A percentile compares a stretch with the other conserved stretches of the same genome.
Evolutionary conservation across 2,329 filamentous ascomycete genomes (phyloP).

Genomic region (Alternaria burnsii): DNA sequence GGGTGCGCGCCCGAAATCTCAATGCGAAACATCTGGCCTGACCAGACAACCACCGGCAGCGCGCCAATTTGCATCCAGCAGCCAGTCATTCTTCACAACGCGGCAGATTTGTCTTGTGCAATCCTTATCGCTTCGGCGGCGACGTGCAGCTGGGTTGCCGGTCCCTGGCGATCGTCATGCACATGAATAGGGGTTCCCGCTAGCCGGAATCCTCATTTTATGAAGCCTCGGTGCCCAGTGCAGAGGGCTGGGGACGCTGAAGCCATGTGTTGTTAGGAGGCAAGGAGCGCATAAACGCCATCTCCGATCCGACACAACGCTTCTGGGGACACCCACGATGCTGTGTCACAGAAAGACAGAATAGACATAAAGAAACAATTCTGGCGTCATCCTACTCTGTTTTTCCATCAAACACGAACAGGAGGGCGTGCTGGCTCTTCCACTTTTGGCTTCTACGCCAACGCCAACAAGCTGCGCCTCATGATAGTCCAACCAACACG

Average conservation of each 20-base stretch:
- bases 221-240: conserved; percentile 13
- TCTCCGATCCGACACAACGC: conserved; percentile 12
- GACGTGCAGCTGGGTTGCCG: conserved; percentile 6
- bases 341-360: conserved; percentile 16
- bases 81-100: neutral
- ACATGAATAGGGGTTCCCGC: conserved; percentile 15
- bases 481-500: neutral
- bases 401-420: neutral
- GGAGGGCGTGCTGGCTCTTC: neutral
- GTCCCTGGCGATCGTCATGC: conserved; percentile 1
- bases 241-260: conserved; percentile 15
- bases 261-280: conserved; percentile 8
- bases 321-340: conserved; percentile 24
- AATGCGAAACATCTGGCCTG: conserved; percentile 15
- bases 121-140: conserved; percentile 1
- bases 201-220: conserved; percentile 23
- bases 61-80: conserved; percentile 9
- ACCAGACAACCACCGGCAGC: conserved; percentile 6
- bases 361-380: neutral
- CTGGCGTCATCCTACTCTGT: neutral
- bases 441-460: neutral
- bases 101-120: neutral
- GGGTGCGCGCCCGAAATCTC: conserved; percentile 9
- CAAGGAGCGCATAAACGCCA: conserved; percentile 24
- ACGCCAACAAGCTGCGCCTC: neutral